Percentiles rank a stretch among this genome's conserved stretches.
Evolutionary conservation across 2,329 filamentous ascomycete genomes (phyloP).

Genomic region (Microsporum ferrugineum): DNA sequence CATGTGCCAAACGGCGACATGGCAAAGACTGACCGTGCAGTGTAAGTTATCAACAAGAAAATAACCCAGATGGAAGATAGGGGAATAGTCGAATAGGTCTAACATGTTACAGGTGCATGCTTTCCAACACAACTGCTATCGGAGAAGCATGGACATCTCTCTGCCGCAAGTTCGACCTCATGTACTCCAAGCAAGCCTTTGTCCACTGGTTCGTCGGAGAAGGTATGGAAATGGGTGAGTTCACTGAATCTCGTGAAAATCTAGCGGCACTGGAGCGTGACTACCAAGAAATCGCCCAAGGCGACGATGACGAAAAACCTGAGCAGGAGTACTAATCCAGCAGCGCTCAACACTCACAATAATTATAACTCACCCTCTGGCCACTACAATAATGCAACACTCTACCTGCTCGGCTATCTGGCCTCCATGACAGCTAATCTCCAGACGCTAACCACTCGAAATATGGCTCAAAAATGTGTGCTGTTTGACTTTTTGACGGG

Average conservation of each 20-base stretch:
- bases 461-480: background rate
- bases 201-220: conserved; percentile 73
- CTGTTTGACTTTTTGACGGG: background rate
- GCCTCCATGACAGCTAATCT: background rate
- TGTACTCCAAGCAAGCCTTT: conserved; percentile 59
- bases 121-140: conserved; percentile 57
- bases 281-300: conserved; percentile 59
- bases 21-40: conserved; percentile 43
- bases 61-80: background rate
- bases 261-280: conserved; percentile 76
- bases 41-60: conserved; percentile 19
- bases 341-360: background rate
- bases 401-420: background rate
- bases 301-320: conserved; percentile 7
- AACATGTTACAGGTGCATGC: conserved; percentile 38
- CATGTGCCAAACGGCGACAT: conserved; percentile 44
- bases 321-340: conserved; percentile 11
- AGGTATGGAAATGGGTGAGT: conserved; percentile 87
- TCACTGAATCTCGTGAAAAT: conserved; percentile 77
- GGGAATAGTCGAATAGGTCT: background rate
- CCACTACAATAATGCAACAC: background rate
- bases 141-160: conserved; percentile 54
- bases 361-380: background rate
- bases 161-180: conserved; percentile 58
- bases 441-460: background rate